phyloP scores from a whole-genome alignment of 2,329 filamentous ascomycete genomes.

The Aspergillus sp. region DNA sequence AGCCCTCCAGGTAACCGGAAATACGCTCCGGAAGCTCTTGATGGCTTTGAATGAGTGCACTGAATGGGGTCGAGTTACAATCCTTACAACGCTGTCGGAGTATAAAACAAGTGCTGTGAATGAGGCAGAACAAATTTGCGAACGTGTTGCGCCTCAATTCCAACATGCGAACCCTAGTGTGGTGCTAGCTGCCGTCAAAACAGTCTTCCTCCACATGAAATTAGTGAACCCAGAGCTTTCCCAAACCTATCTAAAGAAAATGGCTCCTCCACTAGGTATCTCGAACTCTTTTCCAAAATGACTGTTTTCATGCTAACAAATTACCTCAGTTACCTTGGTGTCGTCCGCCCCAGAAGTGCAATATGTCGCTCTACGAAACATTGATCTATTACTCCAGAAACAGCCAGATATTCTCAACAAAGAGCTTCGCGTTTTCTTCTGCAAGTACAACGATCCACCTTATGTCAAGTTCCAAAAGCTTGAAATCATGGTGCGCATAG shows the following conservation, averaged over 20 bases:
- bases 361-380: slow-evolving; percentile 94
- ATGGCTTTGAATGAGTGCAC: slow-evolving; percentile 98
- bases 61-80: slow-evolving; percentile 95
- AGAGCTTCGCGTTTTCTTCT: slow-evolving; percentile 97
- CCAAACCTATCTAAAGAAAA: slow-evolving; percentile 91
- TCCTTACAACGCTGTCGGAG: slow-evolving; percentile 83
- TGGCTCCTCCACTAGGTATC: slow-evolving; percentile 89
- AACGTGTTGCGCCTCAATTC: slow-evolving; percentile 92
- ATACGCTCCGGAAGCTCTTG: slow-evolving; percentile 88
- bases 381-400: slow-evolving; percentile 91
- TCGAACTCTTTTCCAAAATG: slow-evolving; percentile 2
- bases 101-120: slow-evolving; percentile 86
- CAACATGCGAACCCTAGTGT: slow-evolving; percentile 98
- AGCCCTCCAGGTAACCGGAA: slow-evolving; percentile 77
- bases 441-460: slow-evolving; percentile 98
- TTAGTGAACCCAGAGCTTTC: slow-evolving; percentile 74
- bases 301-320: slow-evolving; percentile 22
- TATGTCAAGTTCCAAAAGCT: slow-evolving; percentile 98
- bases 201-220: slow-evolving; percentile 95
- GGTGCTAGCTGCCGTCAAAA: slow-evolving; percentile 95
- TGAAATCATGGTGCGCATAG: slow-evolving; percentile 99
- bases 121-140: slow-evolving; percentile 97
- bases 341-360: slow-evolving; percentile 96
- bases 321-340: slow-evolving; percentile 75
- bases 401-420: slow-evolving; percentile 97